Evolutionary conservation across 108 stramenopile species (phyloP), one percentile per base, ranked within the genome.

Genomic region (Cyclostephanos invisitatus): DNA sequence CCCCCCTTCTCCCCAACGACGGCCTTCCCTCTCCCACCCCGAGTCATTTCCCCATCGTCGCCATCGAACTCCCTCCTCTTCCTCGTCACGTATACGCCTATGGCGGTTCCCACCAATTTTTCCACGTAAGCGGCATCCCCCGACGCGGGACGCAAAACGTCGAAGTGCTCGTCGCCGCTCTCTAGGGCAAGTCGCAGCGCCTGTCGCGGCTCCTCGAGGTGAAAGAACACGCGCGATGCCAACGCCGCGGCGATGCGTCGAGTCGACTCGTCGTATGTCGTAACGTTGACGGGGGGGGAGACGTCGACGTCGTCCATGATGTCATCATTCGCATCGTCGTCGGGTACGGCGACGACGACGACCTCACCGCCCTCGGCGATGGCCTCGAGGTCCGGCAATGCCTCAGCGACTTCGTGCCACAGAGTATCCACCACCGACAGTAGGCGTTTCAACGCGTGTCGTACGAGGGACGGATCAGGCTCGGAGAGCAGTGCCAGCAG

Each of bases 121-220:
- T 93, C 85, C 8, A 86, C 89, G 76, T 96, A 96, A 11, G 89
- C 78, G 21, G 77, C 74, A 24, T 75, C 80, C 18, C 65, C 72
- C 35, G 80, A 73, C 9, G 73, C 63, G 18, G 78, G 70, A 0
- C 10, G 5, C 7, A 72, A 24, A 0, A 79, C 70, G 60, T 97
- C 91, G 72, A 99, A 97, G 71, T 96, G 87, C 22, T 68, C 71
- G n/a, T 79, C 83, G 3, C 95, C 95, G 42, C 86, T 86, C n/a
- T 89, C 90, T 55, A 96, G 67, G 28, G 95, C 86, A 64, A 98
- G 84, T 8, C 97, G 88, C 46, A 99, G 76, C 9, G 99, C 96
- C 53, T 99, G 97, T 21, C 84, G 74, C 59, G 98, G 98, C 80
- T 99, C 98, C 73, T 99, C 96, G 44, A 99, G 80, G 72, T 99